Evolutionary conservation across 495 filamentous ascomycete genomes (phyloP).

Genomic region (Xylaria scruposa): DNA sequence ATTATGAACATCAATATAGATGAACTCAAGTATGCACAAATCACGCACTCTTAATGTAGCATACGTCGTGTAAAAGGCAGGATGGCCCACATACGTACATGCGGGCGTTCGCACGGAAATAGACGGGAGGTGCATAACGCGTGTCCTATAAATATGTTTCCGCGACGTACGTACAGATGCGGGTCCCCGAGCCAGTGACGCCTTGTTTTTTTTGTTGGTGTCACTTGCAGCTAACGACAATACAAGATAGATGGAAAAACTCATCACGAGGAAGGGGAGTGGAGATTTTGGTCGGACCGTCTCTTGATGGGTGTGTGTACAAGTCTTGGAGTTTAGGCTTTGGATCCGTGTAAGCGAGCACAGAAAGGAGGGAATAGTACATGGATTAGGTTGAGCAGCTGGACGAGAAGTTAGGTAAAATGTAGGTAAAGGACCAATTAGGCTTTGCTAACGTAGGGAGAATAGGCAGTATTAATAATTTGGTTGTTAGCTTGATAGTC

Average conservation of each 20-base stretch:
- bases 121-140: background rate
- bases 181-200: background rate
- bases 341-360: background rate
- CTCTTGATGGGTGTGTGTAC: background rate
- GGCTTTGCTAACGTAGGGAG: background rate
- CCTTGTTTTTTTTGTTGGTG: background rate
- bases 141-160: too few relatives aligned
- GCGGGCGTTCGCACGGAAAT: background rate
- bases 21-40: too few relatives aligned
- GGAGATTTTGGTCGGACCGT: background rate
- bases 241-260: background rate
- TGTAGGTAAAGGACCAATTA: background rate
- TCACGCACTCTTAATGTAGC: background rate
- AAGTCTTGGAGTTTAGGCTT: background rate
- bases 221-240: constrained; percentile 19
- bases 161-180: background rate
- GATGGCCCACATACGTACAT: background rate
- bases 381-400: background rate
- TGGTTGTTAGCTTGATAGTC: background rate
- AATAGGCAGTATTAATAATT: background rate
- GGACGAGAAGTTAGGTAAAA: background rate
- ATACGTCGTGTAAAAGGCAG: background rate
- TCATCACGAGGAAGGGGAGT: background rate
- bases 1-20: too few relatives aligned
- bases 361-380: background rate